These are phyloP conservation scores for Psidium guajava DNA, from an alignment of 345 rosid species.

Conservation along the genomic window DNA sequence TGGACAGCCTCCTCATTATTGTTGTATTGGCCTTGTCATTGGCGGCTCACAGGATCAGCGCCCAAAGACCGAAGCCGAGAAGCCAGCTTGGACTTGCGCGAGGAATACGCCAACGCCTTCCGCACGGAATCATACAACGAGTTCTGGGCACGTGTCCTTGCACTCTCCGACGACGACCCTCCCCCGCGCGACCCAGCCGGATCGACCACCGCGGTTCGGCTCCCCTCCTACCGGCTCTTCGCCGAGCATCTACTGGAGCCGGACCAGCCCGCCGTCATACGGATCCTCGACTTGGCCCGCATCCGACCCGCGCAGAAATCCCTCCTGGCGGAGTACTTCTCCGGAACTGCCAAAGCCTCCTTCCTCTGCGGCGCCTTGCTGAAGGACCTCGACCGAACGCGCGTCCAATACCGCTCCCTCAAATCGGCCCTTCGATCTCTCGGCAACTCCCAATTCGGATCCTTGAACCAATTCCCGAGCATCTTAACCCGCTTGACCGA, in stretches of 20 bases:
- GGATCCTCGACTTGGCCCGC: constrained; percentile 20
- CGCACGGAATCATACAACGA: constrained; percentile 72
- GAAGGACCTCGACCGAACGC: constrained; percentile 34
- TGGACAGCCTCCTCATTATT: not conserved
- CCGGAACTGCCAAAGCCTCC: constrained; percentile 52
- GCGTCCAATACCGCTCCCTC: constrained; percentile 21
- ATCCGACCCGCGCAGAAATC: constrained; percentile 11
- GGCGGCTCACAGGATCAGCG: constrained; percentile 7
- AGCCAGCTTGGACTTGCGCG: constrained; percentile 39
- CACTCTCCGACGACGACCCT: constrained; percentile 8
- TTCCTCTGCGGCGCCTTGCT: constrained; percentile 39
- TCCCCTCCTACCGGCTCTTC: constrained; percentile 65
- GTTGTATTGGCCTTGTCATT: not conserved
- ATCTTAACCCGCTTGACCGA: constrained; percentile 10
- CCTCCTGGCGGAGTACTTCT: constrained; percentile 41
- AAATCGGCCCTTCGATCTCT: constrained; percentile 5
- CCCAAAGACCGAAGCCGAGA: not conserved
- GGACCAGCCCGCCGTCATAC: constrained; percentile 25
- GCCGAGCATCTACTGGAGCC: constrained; percentile 68
- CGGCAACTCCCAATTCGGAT: not conserved
- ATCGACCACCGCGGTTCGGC: constrained; percentile 55
- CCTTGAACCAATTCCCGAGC: not conserved
- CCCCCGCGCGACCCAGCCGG: constrained; percentile 11
- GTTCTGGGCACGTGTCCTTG: constrained; percentile 55
- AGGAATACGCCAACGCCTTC: constrained; percentile 80